phyloP scores from a whole-genome alignment of 2,329 filamentous ascomycete genomes.

The Chalaropsis thielavioides region DNA sequence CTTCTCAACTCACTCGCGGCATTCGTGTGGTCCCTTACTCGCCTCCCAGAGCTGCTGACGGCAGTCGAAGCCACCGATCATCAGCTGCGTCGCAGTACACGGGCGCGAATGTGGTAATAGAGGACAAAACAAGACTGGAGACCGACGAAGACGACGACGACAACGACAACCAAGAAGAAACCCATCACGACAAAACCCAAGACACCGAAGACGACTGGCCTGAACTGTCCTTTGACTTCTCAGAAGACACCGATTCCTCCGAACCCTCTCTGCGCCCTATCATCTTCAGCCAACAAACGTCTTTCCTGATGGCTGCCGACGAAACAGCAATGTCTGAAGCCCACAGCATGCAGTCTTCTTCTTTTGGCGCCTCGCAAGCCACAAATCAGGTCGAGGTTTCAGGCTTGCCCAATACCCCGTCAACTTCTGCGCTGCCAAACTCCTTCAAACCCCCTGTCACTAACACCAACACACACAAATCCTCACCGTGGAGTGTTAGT shows the following conservation, averaged over 20 bases:
- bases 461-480: conserved; percentile 8
- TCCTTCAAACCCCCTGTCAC: conserved; percentile 1
- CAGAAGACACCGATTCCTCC: conserved; percentile 14
- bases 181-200: not conserved
- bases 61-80: conserved; percentile 19
- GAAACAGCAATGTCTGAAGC: conserved; percentile 15
- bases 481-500: conserved; percentile 7
- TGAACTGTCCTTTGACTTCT: conserved; percentile 15
- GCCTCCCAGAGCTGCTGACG: conserved; percentile 28
- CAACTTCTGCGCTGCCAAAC: too few relatives aligned
- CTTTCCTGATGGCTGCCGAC: conserved; percentile 12
- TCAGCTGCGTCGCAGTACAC: conserved; percentile 13
- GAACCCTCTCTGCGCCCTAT: conserved; percentile 15
- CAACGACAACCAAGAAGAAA: not conserved
- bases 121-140: conserved; percentile 8
- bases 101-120: conserved; percentile 14
- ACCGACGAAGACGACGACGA: not conserved
- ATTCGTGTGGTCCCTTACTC: conserved; percentile 38
- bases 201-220: not conserved
- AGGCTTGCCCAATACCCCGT: conserved; percentile 11
- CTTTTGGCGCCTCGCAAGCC: conserved; percentile 1
- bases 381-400: conserved; percentile 10
- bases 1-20: conserved; percentile 26
- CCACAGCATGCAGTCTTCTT: conserved; percentile 1
- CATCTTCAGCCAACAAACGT: conserved; percentile 13